A percentile compares a stretch with the other conserved stretches of the same genome.
phyloP scores from a whole-genome alignment of 371 early-diverging fungal species.

The Mortierella sp. region DNA sequence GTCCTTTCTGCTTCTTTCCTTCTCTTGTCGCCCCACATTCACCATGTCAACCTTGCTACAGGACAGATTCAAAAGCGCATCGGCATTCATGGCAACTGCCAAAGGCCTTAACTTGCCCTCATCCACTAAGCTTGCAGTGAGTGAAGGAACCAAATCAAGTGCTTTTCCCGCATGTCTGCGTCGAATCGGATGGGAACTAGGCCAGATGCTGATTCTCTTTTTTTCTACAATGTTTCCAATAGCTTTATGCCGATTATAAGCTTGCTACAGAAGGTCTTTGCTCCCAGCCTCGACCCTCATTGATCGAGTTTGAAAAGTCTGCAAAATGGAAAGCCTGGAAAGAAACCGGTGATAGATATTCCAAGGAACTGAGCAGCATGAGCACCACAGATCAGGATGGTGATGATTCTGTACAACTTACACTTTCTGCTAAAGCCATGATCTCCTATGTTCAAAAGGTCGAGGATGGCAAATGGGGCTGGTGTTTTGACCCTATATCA shows the following conservation, averaged over 20 bases:
- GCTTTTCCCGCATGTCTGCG: background rate
- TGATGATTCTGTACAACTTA: slow-evolving; percentile 11
- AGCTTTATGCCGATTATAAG: slow-evolving; percentile 54
- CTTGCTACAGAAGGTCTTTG: slow-evolving; percentile 49
- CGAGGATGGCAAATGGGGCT: slow-evolving; percentile 47
- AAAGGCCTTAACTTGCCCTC: slow-evolving; percentile 35
- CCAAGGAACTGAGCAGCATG: slow-evolving; percentile 10
- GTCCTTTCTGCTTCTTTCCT: background rate
- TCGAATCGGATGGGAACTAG: background rate
- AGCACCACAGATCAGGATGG: slow-evolving; percentile 1
- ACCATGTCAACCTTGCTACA: slow-evolving; percentile 13
- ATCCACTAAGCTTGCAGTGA: slow-evolving; percentile 42
- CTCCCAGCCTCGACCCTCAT: slow-evolving; percentile 35
- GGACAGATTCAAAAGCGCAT: slow-evolving; percentile 53
- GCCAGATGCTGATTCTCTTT: background rate
- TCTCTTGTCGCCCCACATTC: background rate
- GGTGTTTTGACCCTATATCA: slow-evolving; percentile 27
- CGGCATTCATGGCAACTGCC: slow-evolving; percentile 34
- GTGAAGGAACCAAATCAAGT: background rate
- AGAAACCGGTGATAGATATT: slow-evolving; percentile 30
- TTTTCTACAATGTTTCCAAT: background rate
- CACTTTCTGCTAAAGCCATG: slow-evolving; percentile 33
- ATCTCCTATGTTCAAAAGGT: slow-evolving; percentile 40
- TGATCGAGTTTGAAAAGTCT: slow-evolving; percentile 51
- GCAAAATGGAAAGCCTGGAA: slow-evolving; percentile 56